Evolutionary conservation across 257 asterid species (phyloP), one percentile per base, ranked within the genome.

Genomic region (Nicotiana tomentosiformis): DNA sequence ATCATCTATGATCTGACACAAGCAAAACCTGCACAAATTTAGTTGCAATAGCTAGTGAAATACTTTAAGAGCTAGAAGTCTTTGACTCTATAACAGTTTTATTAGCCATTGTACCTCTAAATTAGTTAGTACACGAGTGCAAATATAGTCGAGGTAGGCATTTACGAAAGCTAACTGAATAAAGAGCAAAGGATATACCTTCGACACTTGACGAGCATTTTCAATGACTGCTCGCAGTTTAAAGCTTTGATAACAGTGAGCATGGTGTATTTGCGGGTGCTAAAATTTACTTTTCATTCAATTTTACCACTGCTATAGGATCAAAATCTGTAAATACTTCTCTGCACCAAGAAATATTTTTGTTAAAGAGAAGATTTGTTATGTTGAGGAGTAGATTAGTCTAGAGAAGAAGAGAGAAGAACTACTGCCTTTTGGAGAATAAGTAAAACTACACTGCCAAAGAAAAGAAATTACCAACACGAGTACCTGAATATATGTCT

Each of bases 161-260:
- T 11, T 33, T 30, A 60, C 53, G 5, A 32, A 18, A 35, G 46
- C 70, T 65, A 80, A 32, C 74, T 62, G 83, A 20, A 61, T 29
- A 65, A 46, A 55, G 29, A 35, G 39, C 15, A 76, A 14, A 43
- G 51, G 51, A 76, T 89, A 77, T 77, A 93, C 95, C 89, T 90
- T 92, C 84, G 96, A 92, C 82, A 92, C 77, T 87, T 93, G 97
- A 68, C 98, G 95, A 39, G 97, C 98, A 90, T 96, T 96, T 89
- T 96, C 98, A 77, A 92, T 91, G 82, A 94, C 90, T 68, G 93
- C 92, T 58, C 98, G 92, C 72, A 96, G 88, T 88, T 23, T 94
- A 92, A 74, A 92, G 68, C 85, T 92, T 97, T 68, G 98, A 93
- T 78, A 93, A 88, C 87, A 94, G 98, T 81, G 95, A 85, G 91